Evolutionary conservation across 208 protist species (phyloP).

Genomic region (Leishmania arabica): DNA sequence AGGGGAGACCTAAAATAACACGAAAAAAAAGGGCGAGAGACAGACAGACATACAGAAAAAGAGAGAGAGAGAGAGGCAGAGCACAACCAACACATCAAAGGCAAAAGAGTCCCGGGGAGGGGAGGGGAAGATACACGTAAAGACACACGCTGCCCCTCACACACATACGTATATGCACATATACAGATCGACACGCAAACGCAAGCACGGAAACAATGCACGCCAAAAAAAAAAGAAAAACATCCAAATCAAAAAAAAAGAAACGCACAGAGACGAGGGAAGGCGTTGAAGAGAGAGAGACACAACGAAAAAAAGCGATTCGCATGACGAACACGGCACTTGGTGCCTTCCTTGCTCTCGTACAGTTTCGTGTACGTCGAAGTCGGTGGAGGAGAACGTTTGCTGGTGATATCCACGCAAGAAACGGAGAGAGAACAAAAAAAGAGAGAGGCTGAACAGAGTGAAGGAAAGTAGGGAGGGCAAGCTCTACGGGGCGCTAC

Average conservation of each 20-base stretch:
- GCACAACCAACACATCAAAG: neutral
- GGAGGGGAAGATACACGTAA: neutral
- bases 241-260: no score
- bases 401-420: neutral
- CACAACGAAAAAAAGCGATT: neutral
- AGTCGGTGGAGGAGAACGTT: neutral
- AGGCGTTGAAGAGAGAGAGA: neutral
- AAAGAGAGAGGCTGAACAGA: conserved; percentile 11
- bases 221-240: neutral
- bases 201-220: neutral
- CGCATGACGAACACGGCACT: neutral
- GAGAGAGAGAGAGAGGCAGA: neutral
- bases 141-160: neutral
- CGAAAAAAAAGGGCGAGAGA: neutral
- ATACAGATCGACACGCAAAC: no score
- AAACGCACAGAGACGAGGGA: neutral
- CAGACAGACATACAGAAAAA: neutral
- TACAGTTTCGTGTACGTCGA: neutral
- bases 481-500: neutral
- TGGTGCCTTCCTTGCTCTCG: neutral
- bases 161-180: no score
- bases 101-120: no score
- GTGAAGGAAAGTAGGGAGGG: conserved; percentile 8
- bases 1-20: neutral
- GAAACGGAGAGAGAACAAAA: neutral